These are phyloP conservation scores for Pythium myriotylum DNA, from an alignment of 352 stramenopile species.

Conservation along the genomic window DNA sequence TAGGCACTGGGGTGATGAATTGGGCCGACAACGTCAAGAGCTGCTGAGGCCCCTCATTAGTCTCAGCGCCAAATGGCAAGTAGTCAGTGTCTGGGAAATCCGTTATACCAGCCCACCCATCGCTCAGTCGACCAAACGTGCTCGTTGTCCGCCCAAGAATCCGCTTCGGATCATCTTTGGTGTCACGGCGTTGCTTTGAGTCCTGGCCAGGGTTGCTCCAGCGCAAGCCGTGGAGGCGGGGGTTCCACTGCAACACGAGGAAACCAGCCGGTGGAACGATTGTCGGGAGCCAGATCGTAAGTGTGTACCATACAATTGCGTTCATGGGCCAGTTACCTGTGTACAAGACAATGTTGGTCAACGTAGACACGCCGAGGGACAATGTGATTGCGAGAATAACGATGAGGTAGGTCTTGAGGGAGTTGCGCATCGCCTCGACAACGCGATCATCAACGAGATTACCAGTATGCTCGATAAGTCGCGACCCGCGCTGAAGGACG, in stretches of 20 bases:
- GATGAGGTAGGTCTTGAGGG: conserved; percentile 72
- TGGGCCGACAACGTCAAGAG: conserved; percentile 79
- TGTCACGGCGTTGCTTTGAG: conserved; percentile 23
- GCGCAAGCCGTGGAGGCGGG: conserved; percentile 70
- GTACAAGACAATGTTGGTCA: conserved; percentile 72
- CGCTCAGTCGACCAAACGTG: conserved; percentile 45
- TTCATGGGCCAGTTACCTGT: conserved; percentile 65
- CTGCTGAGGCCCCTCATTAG: conserved; percentile 61
- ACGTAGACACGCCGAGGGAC: conserved; percentile 58
- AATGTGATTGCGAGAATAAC: conserved; percentile 78
- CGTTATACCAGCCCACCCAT: conserved; percentile 69
- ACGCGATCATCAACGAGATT: conserved; percentile 77
- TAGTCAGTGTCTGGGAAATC: conserved; percentile 80
- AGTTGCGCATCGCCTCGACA: conserved; percentile 75
- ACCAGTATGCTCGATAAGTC: conserved; percentile 74
- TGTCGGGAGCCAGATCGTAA: conserved; percentile 79
- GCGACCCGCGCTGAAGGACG: conserved; percentile 67
- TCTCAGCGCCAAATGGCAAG: conserved; percentile 59
- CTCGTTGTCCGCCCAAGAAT: conserved; percentile 19
- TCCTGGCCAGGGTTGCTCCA: conserved; percentile 35
- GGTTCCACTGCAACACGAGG: conserved; percentile 86
- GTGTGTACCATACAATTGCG: conserved; percentile 78
- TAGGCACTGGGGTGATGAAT: conserved; percentile 57
- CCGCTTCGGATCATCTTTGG: conserved; percentile 40
- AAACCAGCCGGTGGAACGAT: conserved; percentile 76